A percentile compares a stretch with the other conserved stretches of the same genome.
Conservation (phyloP, 192 early-diverging fungal species). For the Backusella morwellensis region DNA sequence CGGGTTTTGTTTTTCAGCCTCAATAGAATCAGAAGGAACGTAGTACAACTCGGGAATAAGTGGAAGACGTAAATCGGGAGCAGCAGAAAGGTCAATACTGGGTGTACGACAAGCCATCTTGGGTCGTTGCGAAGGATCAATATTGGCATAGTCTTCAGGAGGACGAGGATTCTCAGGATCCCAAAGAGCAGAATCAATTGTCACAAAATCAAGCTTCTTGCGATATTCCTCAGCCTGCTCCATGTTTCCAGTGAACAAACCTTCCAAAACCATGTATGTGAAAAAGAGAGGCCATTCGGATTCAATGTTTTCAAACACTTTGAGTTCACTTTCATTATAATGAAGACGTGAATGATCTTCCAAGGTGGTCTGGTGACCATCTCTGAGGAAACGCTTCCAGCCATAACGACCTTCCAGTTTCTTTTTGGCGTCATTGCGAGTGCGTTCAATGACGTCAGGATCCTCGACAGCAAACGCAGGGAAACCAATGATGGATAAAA, state of each 20-base stretch:
- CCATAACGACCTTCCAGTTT: conserved; percentile 83
- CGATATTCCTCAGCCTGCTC: conserved; percentile 71
- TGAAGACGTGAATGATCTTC: conserved; percentile 77
- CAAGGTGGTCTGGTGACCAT: conserved; percentile 81
- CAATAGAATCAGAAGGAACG: conserved; percentile 71
- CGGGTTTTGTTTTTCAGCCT: conserved; percentile 66
- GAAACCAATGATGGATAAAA: conserved; percentile 82
- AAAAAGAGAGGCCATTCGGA: conserved; percentile 92
- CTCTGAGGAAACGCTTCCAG: conserved; percentile 81
- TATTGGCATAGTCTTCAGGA: conserved; percentile 4
- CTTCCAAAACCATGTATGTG: conserved; percentile 84
- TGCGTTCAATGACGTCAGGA: conserved; percentile 56
- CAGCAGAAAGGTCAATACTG: background rate
- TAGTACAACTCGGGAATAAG: conserved; percentile 78
- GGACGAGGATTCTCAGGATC: conserved; percentile 22
- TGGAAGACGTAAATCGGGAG: conserved; percentile 39
- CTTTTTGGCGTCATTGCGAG: conserved; percentile 71
- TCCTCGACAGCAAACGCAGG: conserved; percentile 86
- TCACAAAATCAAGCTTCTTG: conserved; percentile 60
- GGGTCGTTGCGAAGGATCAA: background rate
- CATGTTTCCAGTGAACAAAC: conserved; percentile 66
- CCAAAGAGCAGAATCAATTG: conserved; percentile 64
- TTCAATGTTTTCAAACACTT: conserved; percentile 82
- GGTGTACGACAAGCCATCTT: background rate
- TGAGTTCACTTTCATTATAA: conserved; percentile 80